Percentiles rank a stretch among this genome's conserved stretches.
Evolutionary conservation across 225 moss, liverwort and hornwort genomes (phyloP).

Genomic region (Sphagnum contortum): DNA sequence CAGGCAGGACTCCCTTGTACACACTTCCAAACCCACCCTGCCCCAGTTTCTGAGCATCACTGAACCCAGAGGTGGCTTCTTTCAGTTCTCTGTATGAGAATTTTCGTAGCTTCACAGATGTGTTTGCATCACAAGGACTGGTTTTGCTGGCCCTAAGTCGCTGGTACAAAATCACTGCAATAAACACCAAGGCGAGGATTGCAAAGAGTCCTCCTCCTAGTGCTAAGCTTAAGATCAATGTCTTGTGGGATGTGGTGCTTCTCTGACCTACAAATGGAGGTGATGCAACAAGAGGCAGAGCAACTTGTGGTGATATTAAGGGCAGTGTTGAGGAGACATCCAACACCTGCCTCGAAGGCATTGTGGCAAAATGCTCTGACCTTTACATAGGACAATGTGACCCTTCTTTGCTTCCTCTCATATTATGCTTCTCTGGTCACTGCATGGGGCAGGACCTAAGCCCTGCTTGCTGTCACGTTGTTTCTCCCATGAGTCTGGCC

Average conservation of each 20-base stretch:
- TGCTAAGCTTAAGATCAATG: conserved; percentile 59
- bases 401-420: too few relatives aligned
- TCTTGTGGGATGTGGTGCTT: conserved; percentile 14
- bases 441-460: too few relatives aligned
- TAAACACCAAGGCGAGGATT: conserved; percentile 41
- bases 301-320: conserved; percentile 5
- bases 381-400: too few relatives aligned
- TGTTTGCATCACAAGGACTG: conserved; percentile 33
- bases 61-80: conserved; percentile 70
- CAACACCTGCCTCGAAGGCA: conserved; percentile 72
- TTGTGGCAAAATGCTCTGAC: conserved; percentile 17
- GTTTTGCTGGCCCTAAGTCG: conserved; percentile 57
- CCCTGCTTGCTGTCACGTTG: too few relatives aligned
- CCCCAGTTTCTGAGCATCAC: conserved; percentile 68
- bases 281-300: conserved; percentile 2
- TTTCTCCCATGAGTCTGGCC: too few relatives aligned
- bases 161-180: conserved; percentile 41
- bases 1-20: conserved; percentile 68
- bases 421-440: too few relatives aligned
- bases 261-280: conserved; percentile 4
- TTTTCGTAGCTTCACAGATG: conserved; percentile 53
- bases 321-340: conserved; percentile 12
- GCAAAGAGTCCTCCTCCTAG: conserved; percentile 57
- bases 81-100: conserved; percentile 80
- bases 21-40: conserved; percentile 93